Conservation (phyloP, 306 rosid genomes). For the Erythrophleum fordii region DNA sequence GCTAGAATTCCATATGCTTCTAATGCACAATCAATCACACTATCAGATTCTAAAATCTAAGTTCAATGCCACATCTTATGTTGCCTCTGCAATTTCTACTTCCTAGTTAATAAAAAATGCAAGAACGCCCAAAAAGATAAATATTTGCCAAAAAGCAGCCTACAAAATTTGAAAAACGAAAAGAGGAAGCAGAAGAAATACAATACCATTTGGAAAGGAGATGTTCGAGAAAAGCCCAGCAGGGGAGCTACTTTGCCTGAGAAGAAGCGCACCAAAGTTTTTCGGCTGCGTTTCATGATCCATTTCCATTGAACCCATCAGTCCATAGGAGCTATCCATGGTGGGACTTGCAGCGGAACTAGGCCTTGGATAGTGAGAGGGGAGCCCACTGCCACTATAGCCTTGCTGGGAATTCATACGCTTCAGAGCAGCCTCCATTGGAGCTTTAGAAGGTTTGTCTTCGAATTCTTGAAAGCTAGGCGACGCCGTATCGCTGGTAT, state of each 20-base stretch:
- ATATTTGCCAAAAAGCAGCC: neutral
- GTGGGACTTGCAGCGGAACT: slow-evolving; percentile 39
- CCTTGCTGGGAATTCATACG: slow-evolving; percentile 52
- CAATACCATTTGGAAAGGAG: slow-evolving; percentile 65
- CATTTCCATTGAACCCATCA: slow-evolving; percentile 53
- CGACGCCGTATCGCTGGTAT: slow-evolving; percentile 43
- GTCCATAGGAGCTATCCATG: slow-evolving; percentile 51
- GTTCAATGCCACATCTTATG: neutral
- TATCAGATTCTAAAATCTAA: neutral
- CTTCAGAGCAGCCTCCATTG: slow-evolving; percentile 34
- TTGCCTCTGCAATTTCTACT: neutral
- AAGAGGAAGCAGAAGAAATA: slow-evolving; percentile 20
- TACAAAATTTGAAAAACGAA: neutral
- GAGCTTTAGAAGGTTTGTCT: slow-evolving; percentile 40
- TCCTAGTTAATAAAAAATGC: neutral
- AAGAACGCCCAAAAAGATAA: neutral
- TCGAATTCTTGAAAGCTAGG: slow-evolving; percentile 46
- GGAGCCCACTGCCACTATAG: slow-evolving; percentile 49
- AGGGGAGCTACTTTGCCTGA: slow-evolving; percentile 71
- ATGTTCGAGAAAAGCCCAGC: slow-evolving; percentile 60
- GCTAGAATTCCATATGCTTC: slow-evolving; percentile 1
- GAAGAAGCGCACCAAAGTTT: slow-evolving; percentile 45
- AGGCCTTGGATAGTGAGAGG: slow-evolving; percentile 69
- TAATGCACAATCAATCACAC: neutral
- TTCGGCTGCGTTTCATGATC: slow-evolving; percentile 41